Conservation (phyloP, 139 green algal genomes). For the Micromonas commoda region DNA sequence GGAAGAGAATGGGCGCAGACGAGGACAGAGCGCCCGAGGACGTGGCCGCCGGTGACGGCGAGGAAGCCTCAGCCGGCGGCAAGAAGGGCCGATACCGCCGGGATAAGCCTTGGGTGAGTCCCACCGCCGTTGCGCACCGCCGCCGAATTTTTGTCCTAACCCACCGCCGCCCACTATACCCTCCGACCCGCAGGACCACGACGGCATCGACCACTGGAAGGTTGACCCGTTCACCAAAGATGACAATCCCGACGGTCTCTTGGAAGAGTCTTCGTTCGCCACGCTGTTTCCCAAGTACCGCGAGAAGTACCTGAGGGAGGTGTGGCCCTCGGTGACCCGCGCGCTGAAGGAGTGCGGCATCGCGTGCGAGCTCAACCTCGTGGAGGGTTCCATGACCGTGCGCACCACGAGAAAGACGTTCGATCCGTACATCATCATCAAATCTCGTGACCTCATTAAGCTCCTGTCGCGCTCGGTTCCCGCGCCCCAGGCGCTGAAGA, state of each 20-base stretch:
- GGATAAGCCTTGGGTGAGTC: constrained; percentile 20
- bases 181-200: constrained; percentile 89
- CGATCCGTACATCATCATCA: constrained; percentile 97
- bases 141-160: neutral
- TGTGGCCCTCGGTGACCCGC: constrained; percentile 85
- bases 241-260: constrained; percentile 79
- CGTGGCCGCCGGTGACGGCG: neutral
- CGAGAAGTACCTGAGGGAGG: constrained; percentile 95
- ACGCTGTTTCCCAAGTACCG: constrained; percentile 97
- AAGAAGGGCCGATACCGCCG: constrained; percentile 18
- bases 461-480: constrained; percentile 90
- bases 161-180: neutral
- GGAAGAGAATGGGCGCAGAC: too few relatives aligned
- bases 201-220: constrained; percentile 89
- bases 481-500: constrained; percentile 82
- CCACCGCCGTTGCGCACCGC: neutral
- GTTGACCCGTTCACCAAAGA: constrained; percentile 37
- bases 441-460: constrained; percentile 97
- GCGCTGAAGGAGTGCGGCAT: constrained; percentile 77
- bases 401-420: constrained; percentile 95
- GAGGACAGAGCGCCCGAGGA: too few relatives aligned
- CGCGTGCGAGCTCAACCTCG: constrained; percentile 91
- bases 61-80: neutral
- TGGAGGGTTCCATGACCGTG: constrained; percentile 96
- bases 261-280: constrained; percentile 96